Evolutionary conservation across 345 rosid species (phyloP).

Genomic region (Citrus hindsii): DNA sequence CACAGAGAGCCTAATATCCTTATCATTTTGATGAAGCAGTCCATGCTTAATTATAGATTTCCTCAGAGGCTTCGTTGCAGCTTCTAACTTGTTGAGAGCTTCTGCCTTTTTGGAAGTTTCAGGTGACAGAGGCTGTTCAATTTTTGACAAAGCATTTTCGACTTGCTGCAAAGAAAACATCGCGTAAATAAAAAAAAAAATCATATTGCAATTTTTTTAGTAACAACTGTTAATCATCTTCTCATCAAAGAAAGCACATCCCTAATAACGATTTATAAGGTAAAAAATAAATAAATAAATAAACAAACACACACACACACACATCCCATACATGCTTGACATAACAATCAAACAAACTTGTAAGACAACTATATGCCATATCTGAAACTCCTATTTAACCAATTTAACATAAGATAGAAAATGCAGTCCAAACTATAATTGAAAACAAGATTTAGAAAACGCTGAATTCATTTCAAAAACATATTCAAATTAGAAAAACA

Average conservation of each 20-base stretch:
- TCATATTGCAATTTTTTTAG: not conserved
- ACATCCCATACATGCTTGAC: not conserved
- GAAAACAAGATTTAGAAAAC: not conserved
- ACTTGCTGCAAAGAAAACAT: slow-evolving; percentile 52
- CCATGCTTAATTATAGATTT: slow-evolving; percentile 55
- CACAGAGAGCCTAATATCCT: slow-evolving; percentile 69
- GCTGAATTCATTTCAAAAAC: not conserved
- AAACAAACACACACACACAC: not conserved
- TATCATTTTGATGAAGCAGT: slow-evolving; percentile 59
- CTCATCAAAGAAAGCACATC: not conserved
- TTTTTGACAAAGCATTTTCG: slow-evolving; percentile 50
- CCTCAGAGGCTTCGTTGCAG: slow-evolving; percentile 48
- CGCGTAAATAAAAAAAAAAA: not conserved
- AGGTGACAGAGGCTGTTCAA: slow-evolving; percentile 53
- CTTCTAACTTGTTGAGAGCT: slow-evolving; percentile 32
- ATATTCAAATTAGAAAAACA: not conserved
- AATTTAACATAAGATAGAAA: not conserved
- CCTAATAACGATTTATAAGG: not conserved
- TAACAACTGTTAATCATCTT: not conserved
- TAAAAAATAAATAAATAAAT: not conserved
- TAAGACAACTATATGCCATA: not conserved
- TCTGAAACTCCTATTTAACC: not conserved
- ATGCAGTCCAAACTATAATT: not conserved
- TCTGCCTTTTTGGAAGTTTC: slow-evolving; percentile 34
- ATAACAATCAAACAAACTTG: not conserved